Conservation (phyloP, 805 yeast genomes). For the Candida montana region DNA sequence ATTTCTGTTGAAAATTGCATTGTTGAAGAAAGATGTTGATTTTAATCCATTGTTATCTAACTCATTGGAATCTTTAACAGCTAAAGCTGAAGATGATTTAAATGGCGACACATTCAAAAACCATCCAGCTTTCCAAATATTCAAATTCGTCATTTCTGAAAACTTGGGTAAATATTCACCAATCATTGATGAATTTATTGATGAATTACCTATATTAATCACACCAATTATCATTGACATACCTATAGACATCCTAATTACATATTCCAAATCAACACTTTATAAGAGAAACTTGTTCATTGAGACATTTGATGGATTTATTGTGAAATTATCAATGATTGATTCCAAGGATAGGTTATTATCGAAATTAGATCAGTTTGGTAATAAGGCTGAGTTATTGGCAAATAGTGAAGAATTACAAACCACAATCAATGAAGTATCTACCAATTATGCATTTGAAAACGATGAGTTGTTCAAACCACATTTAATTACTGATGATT, state of each 20-base stretch:
- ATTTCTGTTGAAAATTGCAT: constrained; percentile 12
- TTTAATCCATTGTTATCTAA: constrained; percentile 15
- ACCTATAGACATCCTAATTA: constrained; percentile 29
- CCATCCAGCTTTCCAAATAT: constrained; percentile 25
- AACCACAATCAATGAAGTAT: constrained; percentile 19
- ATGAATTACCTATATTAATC: constrained; percentile 30
- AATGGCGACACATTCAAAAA: constrained; percentile 14
- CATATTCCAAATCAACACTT: constrained; percentile 27
- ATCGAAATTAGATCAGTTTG: constrained; percentile 28
- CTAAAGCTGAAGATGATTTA: constrained; percentile 18
- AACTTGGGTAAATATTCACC: constrained; percentile 18
- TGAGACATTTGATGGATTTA: constrained; percentile 30
- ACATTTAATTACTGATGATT: constrained; percentile 30
- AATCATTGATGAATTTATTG: constrained; percentile 30
- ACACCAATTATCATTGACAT: constrained; percentile 26
- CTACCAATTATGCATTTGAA: constrained; percentile 24
- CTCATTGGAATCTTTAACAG: constrained; percentile 18
- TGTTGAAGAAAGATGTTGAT: constrained; percentile 1
- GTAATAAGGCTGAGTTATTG: constrained; percentile 22
- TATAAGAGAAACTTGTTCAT: constrained; percentile 18
- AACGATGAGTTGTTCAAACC: constrained; percentile 25
- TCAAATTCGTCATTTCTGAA: constrained; percentile 24
- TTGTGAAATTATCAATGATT: constrained; percentile 17
- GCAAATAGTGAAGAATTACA: constrained; percentile 17
- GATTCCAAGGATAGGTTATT: constrained; percentile 24